A percentile compares a stretch with the other conserved stretches of the same genome.
These are phyloP conservation scores for Plasmodium adleri DNA, from an alignment of 169 alveolate genomes.

Conservation along the genomic window DNA sequence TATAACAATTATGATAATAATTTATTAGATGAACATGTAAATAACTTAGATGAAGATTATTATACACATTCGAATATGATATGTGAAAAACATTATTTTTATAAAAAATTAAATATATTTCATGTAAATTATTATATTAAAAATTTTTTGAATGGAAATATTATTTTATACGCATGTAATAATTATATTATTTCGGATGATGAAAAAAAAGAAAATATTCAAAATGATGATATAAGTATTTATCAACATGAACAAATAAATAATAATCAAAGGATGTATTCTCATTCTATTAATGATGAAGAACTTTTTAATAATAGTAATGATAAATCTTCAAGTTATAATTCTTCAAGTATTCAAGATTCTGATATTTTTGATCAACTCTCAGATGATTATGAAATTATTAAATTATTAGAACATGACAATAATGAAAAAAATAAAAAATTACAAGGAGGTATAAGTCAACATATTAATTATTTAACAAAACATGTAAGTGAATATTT, in stretches of 20 bases:
- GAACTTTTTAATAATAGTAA: neutral
- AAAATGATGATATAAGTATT: neutral
- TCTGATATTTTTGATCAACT: conserved; percentile 62
- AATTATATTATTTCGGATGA: conserved; percentile 63
- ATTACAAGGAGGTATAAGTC: conserved; percentile 48
- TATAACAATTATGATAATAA: neutral
- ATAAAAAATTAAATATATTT: conserved; percentile 42
- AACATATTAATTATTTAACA: conserved; percentile 70
- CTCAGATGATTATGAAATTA: conserved; percentile 77
- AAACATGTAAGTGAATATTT: conserved; percentile 72
- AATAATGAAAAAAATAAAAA: conserved; percentile 25
- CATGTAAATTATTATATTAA: conserved; percentile 49
- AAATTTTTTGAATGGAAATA: conserved; percentile 54
- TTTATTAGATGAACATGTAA: neutral
- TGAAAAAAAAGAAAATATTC: neutral
- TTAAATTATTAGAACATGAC: conserved; percentile 45
- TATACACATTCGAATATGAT: conserved; percentile 19
- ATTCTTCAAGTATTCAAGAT: conserved; percentile 46
- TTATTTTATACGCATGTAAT: conserved; percentile 57
- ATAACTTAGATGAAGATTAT: neutral
- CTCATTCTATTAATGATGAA: neutral
- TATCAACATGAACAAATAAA: neutral
- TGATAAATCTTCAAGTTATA: conserved; percentile 23
- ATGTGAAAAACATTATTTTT: conserved; percentile 27
- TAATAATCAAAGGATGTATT: neutral